Percentiles rank a stretch among this genome's conserved stretches.
Evolutionary conservation across 2,329 filamentous ascomycete genomes (phyloP).

Genomic region (Orbilia blumenaviensis): DNA sequence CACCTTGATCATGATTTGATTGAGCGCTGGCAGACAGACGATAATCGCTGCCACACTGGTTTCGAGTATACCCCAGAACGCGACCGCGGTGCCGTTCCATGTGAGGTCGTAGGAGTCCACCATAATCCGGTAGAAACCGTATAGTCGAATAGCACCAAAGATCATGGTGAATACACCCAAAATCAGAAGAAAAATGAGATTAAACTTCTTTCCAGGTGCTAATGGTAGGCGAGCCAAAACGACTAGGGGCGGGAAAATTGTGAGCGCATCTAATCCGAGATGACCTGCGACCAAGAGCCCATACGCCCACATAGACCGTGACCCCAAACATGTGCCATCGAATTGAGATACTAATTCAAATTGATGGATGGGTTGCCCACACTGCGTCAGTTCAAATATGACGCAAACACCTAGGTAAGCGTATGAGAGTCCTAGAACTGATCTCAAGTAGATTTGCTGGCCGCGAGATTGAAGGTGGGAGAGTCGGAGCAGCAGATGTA

Average conservation of each 20-base stretch:
- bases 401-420: not conserved
- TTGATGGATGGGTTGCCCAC: not conserved
- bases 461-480: conserved; percentile 2
- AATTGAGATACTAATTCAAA: conserved; percentile 15
- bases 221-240: conserved; percentile 20
- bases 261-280: conserved; percentile 27
- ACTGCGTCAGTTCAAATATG: conserved; percentile 15
- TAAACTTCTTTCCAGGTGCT: conserved; percentile 30
- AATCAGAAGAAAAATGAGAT: conserved; percentile 29
- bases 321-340: conserved; percentile 26
- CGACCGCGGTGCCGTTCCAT: conserved; percentile 27
- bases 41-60: conserved; percentile 31
- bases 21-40: conserved; percentile 23
- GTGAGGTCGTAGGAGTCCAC: conserved; percentile 30
- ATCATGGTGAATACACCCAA: conserved; percentile 36
- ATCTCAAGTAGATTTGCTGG: conserved; percentile 19
- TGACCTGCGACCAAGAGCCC: conserved; percentile 23
- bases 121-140: conserved; percentile 33
- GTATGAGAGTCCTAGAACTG: conserved; percentile 15
- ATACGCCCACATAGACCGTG: conserved; percentile 10
- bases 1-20: conserved; percentile 19
- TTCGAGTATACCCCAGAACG: conserved; percentile 37
- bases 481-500: conserved; percentile 40
- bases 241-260: conserved; percentile 30
- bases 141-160: conserved; percentile 24